Evolutionary conservation across 2,329 filamentous ascomycete genomes (phyloP).

Genomic region (Fusarium nisikadoi): DNA sequence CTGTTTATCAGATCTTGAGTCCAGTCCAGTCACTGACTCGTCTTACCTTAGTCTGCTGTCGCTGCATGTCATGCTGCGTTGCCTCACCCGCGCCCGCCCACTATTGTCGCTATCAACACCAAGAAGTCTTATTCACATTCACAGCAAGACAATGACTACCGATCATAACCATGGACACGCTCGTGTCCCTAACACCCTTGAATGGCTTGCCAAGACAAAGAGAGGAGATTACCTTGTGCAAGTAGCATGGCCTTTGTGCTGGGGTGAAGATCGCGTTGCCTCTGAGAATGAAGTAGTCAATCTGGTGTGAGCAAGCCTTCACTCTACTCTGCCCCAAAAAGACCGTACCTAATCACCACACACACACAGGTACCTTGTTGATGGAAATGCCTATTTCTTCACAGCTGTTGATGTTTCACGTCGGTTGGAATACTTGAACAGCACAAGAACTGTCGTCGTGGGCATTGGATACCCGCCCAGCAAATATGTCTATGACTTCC

Average conservation of each 20-base stretch:
- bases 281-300: conserved; percentile 38
- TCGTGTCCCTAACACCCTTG: conserved; percentile 43
- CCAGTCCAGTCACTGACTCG: conserved; percentile 13
- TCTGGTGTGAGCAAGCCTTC: conserved; percentile 39
- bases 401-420: conserved; percentile 47
- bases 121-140: not conserved
- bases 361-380: conserved; percentile 48
- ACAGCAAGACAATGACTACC: conserved; percentile 6
- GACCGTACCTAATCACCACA: not conserved
- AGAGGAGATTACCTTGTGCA: conserved; percentile 48
- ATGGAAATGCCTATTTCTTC: conserved; percentile 51
- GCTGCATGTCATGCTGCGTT: conserved; percentile 29
- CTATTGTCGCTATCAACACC: not conserved
- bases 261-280: conserved; percentile 41
- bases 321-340: rapidly evolving
- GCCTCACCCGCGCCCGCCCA: conserved; percentile 20
- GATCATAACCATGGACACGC: conserved; percentile 31
- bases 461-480: conserved; percentile 48
- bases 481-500: conserved; percentile 45
- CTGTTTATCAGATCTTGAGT: conserved; percentile 32
- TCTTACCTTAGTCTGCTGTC: conserved; percentile 7
- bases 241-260: conserved; percentile 46
- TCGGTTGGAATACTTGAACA: conserved; percentile 41
- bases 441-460: conserved; percentile 46
- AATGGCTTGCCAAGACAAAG: conserved; percentile 40